A percentile compares a stretch with the other conserved stretches of the same genome.
These are phyloP conservation scores for Serendipita sp. DNA, from an alignment of 768 basidiomycete species.

Conservation along the genomic window DNA sequence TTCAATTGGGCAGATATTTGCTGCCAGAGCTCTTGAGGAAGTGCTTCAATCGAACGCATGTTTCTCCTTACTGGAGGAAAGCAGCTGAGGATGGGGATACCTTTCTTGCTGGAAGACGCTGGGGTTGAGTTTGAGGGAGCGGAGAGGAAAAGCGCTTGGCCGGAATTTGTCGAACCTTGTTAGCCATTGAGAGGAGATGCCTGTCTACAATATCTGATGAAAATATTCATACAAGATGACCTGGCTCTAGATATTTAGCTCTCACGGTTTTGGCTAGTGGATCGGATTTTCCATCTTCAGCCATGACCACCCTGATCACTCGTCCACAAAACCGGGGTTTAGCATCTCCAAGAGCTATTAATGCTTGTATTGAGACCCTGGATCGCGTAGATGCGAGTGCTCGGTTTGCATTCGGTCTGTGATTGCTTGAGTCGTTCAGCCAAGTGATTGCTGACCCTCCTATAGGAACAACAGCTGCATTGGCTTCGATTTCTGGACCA, in stretches of 20 bases:
- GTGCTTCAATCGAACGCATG: not conserved
- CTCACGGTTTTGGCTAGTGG: too few relatives aligned
- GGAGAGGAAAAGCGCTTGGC: not conserved
- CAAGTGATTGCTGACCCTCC: conserved; percentile 13
- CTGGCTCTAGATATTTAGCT: not conserved
- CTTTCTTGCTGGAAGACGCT: not conserved
- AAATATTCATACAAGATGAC: not conserved
- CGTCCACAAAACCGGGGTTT: not conserved
- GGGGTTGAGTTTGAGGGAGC: not conserved
- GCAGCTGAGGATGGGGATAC: too few relatives aligned
- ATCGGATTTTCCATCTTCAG: not conserved
- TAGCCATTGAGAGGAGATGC: too few relatives aligned
- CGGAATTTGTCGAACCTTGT: too few relatives aligned
- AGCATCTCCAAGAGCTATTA: not conserved
- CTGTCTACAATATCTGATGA: too few relatives aligned
- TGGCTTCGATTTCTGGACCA: conserved; percentile 68
- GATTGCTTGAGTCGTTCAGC: not conserved
- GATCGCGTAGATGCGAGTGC: conserved; percentile 68
- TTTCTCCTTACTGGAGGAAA: too few relatives aligned
- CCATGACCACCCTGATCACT: not conserved
- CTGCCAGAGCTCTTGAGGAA: not conserved
- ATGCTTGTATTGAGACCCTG: conserved; percentile 35
- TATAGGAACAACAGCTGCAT: conserved; percentile 27
- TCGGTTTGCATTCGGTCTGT: conserved; percentile 47
- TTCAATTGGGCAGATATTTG: not conserved